Percentiles rank a stretch among this genome's conserved stretches.
Evolutionary conservation across 768 basidiomycete genomes (phyloP).

Genomic region (Phanerochaete carnosa): DNA sequence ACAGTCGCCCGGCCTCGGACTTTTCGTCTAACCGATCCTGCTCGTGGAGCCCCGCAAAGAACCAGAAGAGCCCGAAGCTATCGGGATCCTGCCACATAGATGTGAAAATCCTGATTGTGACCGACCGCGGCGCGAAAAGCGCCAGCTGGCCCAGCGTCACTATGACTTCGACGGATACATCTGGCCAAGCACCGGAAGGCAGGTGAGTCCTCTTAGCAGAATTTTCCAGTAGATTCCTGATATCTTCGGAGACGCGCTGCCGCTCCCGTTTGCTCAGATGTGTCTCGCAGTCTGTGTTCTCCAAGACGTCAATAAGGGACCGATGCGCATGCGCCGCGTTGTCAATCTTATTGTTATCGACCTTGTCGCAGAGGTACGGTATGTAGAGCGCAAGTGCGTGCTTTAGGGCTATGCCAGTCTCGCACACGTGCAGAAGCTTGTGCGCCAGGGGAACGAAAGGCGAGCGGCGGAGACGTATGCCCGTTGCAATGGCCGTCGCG

Average conservation of each 20-base stretch:
- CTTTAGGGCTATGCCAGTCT: not conserved
- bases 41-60: too few relatives aligned
- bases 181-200: not conserved
- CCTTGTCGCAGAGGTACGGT: not conserved
- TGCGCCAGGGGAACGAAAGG: not conserved
- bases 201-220: not conserved
- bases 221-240: not conserved
- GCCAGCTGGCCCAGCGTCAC: not conserved
- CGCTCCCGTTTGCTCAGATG: not conserved
- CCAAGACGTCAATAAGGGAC: not conserved
- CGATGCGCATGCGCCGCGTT: not conserved
- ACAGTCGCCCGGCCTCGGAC: too few relatives aligned
- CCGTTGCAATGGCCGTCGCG: not conserved
- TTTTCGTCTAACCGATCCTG: too few relatives aligned
- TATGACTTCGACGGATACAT: not conserved
- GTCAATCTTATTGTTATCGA: too few relatives aligned
- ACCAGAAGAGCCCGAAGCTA: too few relatives aligned
- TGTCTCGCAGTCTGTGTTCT: not conserved
- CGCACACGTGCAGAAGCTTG: not conserved
- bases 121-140: not conserved
- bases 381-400: not conserved
- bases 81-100: not conserved
- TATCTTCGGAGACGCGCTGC: not conserved
- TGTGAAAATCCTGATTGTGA: not conserved
- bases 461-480: not conserved